Percentiles rank a stretch among this genome's conserved stretches.
phyloP scores from a whole-genome alignment of 768 basidiomycete species.

The Stropharia rugosoannulata region DNA sequence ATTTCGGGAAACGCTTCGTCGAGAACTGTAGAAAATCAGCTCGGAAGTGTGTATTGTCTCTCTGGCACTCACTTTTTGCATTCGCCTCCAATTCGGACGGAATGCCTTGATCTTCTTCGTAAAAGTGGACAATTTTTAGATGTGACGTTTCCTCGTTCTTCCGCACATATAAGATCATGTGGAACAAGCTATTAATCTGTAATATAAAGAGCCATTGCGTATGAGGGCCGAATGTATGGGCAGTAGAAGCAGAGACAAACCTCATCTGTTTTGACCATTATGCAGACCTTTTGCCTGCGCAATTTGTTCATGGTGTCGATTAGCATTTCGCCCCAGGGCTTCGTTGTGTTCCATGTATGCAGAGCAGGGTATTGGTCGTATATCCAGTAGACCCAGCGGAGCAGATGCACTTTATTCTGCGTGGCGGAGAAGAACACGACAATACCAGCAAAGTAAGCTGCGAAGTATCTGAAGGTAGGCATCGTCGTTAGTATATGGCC shows the following conservation, averaged over 20 bases:
- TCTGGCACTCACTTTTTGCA: slow-evolving; percentile 47
- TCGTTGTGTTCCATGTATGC: slow-evolving; percentile 38
- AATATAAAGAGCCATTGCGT: neutral
- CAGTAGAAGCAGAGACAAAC: slow-evolving; percentile 30
- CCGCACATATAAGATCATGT: slow-evolving; percentile 64
- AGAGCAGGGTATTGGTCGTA: slow-evolving; percentile 59
- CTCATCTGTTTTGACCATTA: slow-evolving; percentile 66
- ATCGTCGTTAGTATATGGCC: neutral
- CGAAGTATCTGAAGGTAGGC: slow-evolving; percentile 49
- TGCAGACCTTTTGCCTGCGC: slow-evolving; percentile 54
- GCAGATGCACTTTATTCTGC: slow-evolving; percentile 52
- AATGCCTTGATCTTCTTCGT: slow-evolving; percentile 46
- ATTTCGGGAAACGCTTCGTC: slow-evolving; percentile 53
- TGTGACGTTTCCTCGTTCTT: slow-evolving; percentile 70
- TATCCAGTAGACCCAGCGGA: slow-evolving; percentile 58
- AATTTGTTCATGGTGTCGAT: slow-evolving; percentile 43
- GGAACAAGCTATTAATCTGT: slow-evolving; percentile 66
- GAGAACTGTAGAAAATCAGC: slow-evolving; percentile 21
- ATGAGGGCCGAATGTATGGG: neutral
- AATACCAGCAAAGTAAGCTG: slow-evolving; percentile 57
- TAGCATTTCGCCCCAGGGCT: slow-evolving; percentile 40
- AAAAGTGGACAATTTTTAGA: slow-evolving; percentile 69
- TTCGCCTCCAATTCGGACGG: slow-evolving; percentile 78
- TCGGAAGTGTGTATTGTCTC: neutral
- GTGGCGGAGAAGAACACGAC: slow-evolving; percentile 44